Base-by-base conservation (phyloP, 176 grass and related monocot genomes). In the Zoysia japonica region DNA sequence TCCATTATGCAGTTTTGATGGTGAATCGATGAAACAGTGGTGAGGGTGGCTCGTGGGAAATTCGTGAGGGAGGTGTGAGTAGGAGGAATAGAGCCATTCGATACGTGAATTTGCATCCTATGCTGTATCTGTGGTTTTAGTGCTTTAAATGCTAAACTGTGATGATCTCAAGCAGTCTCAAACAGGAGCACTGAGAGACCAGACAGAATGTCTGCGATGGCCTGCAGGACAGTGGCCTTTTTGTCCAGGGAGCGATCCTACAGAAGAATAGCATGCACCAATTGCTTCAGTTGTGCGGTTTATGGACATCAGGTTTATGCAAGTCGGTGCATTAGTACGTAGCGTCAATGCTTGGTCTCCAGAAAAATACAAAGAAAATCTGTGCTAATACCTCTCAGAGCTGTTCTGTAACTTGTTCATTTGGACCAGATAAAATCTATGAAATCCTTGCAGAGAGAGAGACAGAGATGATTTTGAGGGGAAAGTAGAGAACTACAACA, bases 111-210 rank as follows among this genome's bases (percentile, higher is more conserved):
- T 42, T 15, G 43, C 47, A 63, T 76, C 50, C 15, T 64, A 40
- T 20, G 20, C 38, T 76, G 64, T 46, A 47, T 37, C 78, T 71
- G 41, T 77, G 65, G 1, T 75, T 61, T 68, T 52, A 36, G 50
- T 60, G 2, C 43, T 45, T 44, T 68, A 54, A 40, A 70, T 54
- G 47, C 14, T 76, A 37, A 46, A 2, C 65, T 70, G 17, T 12
- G 10, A 2, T 68, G 80, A 52, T 79, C 75, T 88, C 38, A 79
- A 38, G 37, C 45, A 78, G 80, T 42, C 5, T 74, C 11, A 84
- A 61, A 67, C 43, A 53, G 14, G 80, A 40, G 8, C 15, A 17
- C 1, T 36, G 2, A 46, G 28, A 28, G 17, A 61, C 1, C 36
- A 45, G 3, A 12, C 11, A 70, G 63, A 57, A 67, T 59, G 49